phyloP scores from a whole-genome alignment of 1,139 yeast genomes.

The Kurtzmaniella quercitrusa region DNA sequence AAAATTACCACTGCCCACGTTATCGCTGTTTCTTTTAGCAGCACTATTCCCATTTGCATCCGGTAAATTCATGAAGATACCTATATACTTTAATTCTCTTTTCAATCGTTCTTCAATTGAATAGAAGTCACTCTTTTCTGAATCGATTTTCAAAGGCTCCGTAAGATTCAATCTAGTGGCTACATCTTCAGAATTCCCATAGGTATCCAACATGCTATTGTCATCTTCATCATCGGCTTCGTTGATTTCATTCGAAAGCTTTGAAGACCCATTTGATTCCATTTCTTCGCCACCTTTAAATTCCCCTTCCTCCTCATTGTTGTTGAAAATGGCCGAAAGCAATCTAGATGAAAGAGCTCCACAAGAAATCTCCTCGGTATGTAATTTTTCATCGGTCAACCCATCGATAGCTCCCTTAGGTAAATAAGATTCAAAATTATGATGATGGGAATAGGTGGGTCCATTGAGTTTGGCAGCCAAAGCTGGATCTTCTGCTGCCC shows the following conservation, averaged over 20 bases:
- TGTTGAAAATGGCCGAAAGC: conserved; percentile 70
- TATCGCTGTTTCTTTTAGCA: conserved; percentile 21
- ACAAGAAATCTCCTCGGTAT: conserved; percentile 72
- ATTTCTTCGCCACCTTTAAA: conserved; percentile 14
- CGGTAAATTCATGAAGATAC: conserved; percentile 72
- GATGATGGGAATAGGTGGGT: conserved; percentile 33
- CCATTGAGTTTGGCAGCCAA: conserved; percentile 37
- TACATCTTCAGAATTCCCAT: conserved; percentile 14
- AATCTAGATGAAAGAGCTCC: conserved; percentile 91
- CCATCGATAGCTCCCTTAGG: conserved; percentile 63
- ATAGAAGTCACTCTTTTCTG: conserved; percentile 56
- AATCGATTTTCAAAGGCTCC: conserved; percentile 25
- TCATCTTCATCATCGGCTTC: conserved; percentile 12
- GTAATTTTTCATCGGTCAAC: conserved; percentile 61
- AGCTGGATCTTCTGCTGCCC: conserved; percentile 79
- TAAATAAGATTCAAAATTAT: conserved; percentile 39
- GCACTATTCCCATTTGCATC: conserved; percentile 13
- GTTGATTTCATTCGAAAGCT: conserved; percentile 8
- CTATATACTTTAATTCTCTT: conserved; percentile 84
- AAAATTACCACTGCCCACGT: conserved; percentile 14
- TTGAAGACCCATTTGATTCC: conserved; percentile 13
- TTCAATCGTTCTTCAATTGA: conserved; percentile 84
- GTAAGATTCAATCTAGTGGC: conserved; percentile 38
- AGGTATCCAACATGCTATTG: conserved; percentile 9
- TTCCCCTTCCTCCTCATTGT: conserved; percentile 32